These are phyloP conservation scores for Keqinozyma sinolaborantium DNA, from an alignment of 1,139 yeast genomes.

Conservation along the genomic window DNA sequence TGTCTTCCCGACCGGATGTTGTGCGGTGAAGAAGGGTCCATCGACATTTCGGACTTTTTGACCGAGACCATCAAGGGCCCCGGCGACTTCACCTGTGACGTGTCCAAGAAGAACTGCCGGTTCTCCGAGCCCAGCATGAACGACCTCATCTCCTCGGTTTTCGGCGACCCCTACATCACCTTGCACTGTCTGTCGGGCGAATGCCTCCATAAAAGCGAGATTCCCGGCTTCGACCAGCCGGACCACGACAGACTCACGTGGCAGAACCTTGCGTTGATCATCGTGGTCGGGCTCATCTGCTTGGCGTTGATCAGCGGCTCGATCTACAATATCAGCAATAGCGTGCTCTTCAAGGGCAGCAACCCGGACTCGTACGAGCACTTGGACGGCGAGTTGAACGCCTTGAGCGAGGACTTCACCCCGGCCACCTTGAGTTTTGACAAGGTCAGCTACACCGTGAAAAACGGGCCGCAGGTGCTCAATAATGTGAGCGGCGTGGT, in stretches of 20 bases:
- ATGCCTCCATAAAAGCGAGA: conserved; percentile 86
- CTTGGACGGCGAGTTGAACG: conserved; percentile 36
- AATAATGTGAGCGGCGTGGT: conserved; percentile 69
- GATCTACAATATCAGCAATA: conserved; percentile 52
- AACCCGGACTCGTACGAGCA: conserved; percentile 17
- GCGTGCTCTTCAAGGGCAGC: conserved; percentile 54
- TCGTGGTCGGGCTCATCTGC: conserved; percentile 45
- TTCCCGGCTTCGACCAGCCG: conserved; percentile 85
- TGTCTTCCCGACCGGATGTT: conserved; percentile 91
- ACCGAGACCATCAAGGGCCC: conserved; percentile 91
- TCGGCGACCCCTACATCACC: conserved; percentile 89
- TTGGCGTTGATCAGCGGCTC: conserved; percentile 35
- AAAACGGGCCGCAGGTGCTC: conserved; percentile 50
- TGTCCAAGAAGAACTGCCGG: conserved; percentile 55
- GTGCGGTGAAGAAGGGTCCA: conserved; percentile 91
- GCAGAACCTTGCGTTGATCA: conserved; percentile 47
- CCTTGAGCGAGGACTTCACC: conserved; percentile 53
- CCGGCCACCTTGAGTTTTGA: conserved; percentile 80
- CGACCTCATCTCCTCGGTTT: conserved; percentile 80
- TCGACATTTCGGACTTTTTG: conserved; percentile 89
- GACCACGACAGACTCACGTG: conserved; percentile 49
- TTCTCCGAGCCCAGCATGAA: conserved; percentile 97
- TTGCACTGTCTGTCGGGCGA: conserved; percentile 81
- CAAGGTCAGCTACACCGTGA: conserved; percentile 59
- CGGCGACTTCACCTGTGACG: conserved; percentile 83